These are phyloP conservation scores for Leishmania lainsoni DNA, from an alignment of 208 protist genomes.

Conservation along the genomic window DNA sequence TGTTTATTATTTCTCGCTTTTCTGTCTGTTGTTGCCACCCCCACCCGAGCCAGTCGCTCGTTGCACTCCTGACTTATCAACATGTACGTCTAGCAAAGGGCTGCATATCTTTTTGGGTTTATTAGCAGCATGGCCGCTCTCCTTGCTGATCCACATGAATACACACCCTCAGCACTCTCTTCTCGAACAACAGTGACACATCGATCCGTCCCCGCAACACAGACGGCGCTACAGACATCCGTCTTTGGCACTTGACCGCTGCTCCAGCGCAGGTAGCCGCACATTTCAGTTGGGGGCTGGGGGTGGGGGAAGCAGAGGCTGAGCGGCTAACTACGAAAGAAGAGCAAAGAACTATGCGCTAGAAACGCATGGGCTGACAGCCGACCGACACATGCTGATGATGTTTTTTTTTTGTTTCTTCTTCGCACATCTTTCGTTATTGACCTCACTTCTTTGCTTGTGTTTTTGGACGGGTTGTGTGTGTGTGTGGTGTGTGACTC, in stretches of 20 bases:
- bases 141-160: background rate
- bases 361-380: background rate
- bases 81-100: background rate
- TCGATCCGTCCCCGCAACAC: too few species aligned
- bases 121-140: background rate
- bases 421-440: background rate
- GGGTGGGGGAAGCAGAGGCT: background rate
- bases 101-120: background rate
- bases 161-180: background rate
- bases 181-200: background rate
- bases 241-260: background rate
- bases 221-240: background rate
- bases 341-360: background rate
- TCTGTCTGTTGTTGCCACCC: background rate
- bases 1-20: conserved; percentile 3
- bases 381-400: background rate
- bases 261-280: background rate
- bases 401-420: background rate
- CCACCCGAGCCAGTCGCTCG: background rate
- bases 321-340: background rate
- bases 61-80: background rate
- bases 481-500: conserved; percentile 4
- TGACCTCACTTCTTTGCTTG: background rate
- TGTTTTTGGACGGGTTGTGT: background rate
- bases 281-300: background rate